Evolutionary conservation across 2,329 filamentous ascomycete species (phyloP).

Genomic region (Aspergillus sojae): DNA sequence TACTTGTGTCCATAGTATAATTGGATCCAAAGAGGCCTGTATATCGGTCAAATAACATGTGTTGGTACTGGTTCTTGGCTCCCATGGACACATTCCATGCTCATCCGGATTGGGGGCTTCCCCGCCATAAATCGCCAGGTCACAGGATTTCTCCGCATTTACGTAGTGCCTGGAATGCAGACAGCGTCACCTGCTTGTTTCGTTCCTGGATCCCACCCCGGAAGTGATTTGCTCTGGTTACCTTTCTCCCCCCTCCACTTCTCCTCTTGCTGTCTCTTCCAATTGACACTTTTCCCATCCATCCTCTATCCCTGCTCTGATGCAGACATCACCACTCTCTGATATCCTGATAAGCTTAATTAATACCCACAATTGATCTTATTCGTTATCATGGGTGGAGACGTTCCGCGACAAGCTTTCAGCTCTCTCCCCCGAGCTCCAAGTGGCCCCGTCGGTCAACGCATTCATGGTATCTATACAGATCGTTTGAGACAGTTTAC

Average conservation of each 20-base stretch:
- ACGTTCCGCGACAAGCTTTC: slow-evolving; percentile 32
- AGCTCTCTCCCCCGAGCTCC: slow-evolving; percentile 54
- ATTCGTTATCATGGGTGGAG: slow-evolving; percentile 28
- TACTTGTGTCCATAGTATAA: neutral
- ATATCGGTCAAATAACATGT: neutral
- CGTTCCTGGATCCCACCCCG: slow-evolving; percentile 18
- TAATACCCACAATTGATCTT: slow-evolving; percentile 3
- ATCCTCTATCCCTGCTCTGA: neutral
- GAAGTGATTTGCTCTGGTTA: neutral
- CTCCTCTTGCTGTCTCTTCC: slow-evolving; percentile 2
- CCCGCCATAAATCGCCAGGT: neutral
- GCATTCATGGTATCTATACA: slow-evolving; percentile 82
- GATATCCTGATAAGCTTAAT: slow-evolving; percentile 1
- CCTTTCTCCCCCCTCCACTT: slow-evolving; percentile 11
- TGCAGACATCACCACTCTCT: neutral
- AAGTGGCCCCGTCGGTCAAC: slow-evolving; percentile 66
- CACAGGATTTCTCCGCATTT: slow-evolving; percentile 6
- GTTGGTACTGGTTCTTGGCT: neutral
- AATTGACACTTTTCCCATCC: neutral
- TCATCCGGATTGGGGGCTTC: slow-evolving; percentile 1
- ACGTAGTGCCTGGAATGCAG: slow-evolving; percentile 6
- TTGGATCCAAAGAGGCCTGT: neutral
- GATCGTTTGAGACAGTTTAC: slow-evolving; percentile 83
- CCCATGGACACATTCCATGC: neutral
- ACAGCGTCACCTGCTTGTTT: slow-evolving; percentile 21